Evolutionary conservation across 2,329 filamentous ascomycete genomes (phyloP), one percentile per base, ranked within the genome.

Genomic region (Penicillium sp.): DNA sequence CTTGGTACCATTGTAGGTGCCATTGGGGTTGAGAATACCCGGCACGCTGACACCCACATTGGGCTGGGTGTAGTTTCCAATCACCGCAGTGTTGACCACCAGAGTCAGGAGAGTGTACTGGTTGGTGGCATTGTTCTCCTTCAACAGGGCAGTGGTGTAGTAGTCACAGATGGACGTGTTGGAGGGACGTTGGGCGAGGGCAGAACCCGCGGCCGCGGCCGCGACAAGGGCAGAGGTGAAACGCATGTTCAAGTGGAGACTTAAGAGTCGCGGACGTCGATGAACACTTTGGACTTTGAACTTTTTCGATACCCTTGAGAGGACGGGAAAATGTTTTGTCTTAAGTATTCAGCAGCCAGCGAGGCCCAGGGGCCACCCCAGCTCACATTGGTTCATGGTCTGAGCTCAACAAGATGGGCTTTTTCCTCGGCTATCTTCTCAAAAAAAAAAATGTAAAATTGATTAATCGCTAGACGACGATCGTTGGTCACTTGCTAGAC

Each of bases 1-100:
- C 2, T 71, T 64, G 6, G 68, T 70, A 48, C 74, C 76, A 29
- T 80, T 74, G 62, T 72, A 74, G 9, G 58, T 70, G n/a, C 75
- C 69, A 39, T 61, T 75, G 1, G 69, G 57, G 12, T 74, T 73
- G 25, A 83, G 71, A 57, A 84, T 82, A 53, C 80, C 80, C n/a
- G 77, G 72, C 4, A 83, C 79, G 2, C 53, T 61, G 55, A 81
- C 63, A 45, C 73, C 73, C 26, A 76, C 72, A 52, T 79, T 81
- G 47, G 77, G 76, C 55, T 64, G 64, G 6, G 76, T 80, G 61
- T 80, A 81, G 64, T 81, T 82, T n/a, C 81, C 81, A 55, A 82
- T 80, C 51, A 83, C 78, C 18, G 76, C 81, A 5, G 79, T 83
- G 66, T 83, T 83, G 57, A 84, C 79, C 4, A 84, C 63, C 1